Evolutionary conservation across 305 asterid species (phyloP).

Genomic region (Fraxinus platypoda): DNA sequence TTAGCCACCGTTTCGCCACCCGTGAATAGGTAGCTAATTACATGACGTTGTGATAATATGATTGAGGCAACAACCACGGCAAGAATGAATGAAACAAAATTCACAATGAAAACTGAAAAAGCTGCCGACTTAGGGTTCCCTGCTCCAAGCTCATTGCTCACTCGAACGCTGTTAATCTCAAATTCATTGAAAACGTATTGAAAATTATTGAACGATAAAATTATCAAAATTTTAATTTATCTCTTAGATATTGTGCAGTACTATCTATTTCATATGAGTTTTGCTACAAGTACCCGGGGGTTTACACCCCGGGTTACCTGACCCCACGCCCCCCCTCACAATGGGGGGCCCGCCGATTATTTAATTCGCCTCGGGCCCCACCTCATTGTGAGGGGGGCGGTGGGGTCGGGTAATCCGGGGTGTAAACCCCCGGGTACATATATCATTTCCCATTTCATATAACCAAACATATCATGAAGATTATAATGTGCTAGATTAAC

Average conservation of each 20-base stretch:
- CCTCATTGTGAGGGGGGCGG: too few relatives aligned
- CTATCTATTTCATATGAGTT: background rate
- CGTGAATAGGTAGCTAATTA: constrained; percentile 52
- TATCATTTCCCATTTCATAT: too few relatives aligned
- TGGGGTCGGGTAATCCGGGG: too few relatives aligned
- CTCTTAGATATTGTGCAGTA: background rate
- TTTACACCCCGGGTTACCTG: too few relatives aligned
- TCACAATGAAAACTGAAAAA: constrained; percentile 58
- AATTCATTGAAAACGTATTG: background rate
- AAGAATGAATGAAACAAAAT: constrained; percentile 45
- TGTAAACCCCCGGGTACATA: too few relatives aligned
- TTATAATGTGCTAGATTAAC: background rate
- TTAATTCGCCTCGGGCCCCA: too few relatives aligned
- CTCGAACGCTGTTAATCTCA: constrained; percentile 59
- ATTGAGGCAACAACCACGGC: constrained; percentile 47
- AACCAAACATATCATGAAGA: background rate
- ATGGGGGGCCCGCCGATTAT: too few relatives aligned
- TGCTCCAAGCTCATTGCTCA: constrained; percentile 85
- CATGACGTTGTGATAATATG: constrained; percentile 52
- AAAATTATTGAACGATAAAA: background rate
- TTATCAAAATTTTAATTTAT: background rate
- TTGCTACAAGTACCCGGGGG: too few relatives aligned
- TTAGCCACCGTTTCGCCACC: constrained; percentile 48
- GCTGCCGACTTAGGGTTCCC: constrained; percentile 75
- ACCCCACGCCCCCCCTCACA: too few relatives aligned